These are phyloP conservation scores for Biscutella auriculata DNA, from an alignment of 441 rosid genomes.

Conservation along the genomic window DNA sequence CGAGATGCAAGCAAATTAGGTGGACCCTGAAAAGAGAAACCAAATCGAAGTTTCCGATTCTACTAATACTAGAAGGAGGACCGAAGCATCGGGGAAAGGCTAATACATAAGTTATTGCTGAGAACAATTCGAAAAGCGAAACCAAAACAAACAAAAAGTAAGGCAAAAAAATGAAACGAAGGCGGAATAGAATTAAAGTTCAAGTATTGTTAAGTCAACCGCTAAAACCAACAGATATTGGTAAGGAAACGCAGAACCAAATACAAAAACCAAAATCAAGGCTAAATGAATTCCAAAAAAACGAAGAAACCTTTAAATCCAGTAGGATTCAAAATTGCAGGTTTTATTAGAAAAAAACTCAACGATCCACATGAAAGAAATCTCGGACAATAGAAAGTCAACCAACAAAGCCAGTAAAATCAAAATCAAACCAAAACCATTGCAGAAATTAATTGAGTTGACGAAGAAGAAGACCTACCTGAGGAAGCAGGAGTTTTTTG, in stretches of 20 bases:
- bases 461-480: conserved; percentile 1
- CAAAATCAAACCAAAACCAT: not conserved
- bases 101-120: no score
- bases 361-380: not conserved
- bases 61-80: no score
- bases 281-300: not conserved
- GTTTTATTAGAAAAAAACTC: not conserved
- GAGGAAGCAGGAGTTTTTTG: not conserved
- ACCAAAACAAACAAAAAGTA: no score
- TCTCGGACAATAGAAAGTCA: not conserved
- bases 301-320: not conserved
- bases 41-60: no score
- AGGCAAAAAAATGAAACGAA: no score
- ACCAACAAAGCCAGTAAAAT: not conserved
- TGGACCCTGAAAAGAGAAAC: no score
- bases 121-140: no score
- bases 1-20: no score
- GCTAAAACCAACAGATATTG: not conserved
- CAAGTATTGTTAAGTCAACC: no score
- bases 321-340: not conserved
- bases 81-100: no score
- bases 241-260: not conserved
- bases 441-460: not conserved
- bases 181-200: no score
- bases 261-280: not conserved